A percentile compares a stretch with the other conserved stretches of the same genome.
Evolutionary conservation across 306 rosid genomes (phyloP).

Genomic region (Sphenostylis stenocarpa): DNA sequence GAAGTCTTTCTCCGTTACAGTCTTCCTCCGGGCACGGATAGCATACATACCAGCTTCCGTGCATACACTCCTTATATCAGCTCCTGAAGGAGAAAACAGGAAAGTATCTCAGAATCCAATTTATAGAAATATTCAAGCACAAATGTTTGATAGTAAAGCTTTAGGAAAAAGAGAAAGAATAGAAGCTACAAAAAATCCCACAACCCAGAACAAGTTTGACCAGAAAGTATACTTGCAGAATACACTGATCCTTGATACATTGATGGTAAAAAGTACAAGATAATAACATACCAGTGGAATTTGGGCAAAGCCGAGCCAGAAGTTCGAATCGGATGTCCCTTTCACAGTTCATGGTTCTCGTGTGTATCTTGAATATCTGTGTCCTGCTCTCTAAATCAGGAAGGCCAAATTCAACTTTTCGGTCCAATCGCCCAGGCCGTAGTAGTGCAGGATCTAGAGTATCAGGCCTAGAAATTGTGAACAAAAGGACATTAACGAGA

Average conservation of each 20-base stretch:
- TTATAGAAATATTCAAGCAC: not conserved
- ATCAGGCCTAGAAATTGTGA: conserved; percentile 74
- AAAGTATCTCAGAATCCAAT: conserved; percentile 25
- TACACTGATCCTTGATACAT: not conserved
- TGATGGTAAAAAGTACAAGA: not conserved
- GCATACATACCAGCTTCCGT: conserved; percentile 99
- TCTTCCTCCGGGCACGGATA: conserved; percentile 96
- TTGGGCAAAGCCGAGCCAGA: conserved; percentile 95
- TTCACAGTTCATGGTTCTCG: conserved; percentile 97
- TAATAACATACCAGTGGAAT: conserved; percentile 84
- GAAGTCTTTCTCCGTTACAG: conserved; percentile 96
- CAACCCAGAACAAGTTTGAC: not conserved
- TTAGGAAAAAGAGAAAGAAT: not conserved
- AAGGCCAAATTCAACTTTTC: conserved; percentile 98
- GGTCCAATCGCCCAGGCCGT: conserved; percentile 94
- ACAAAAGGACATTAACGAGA: conserved; percentile 7
- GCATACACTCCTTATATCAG: conserved; percentile 97
- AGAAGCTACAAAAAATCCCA: conserved; percentile 3
- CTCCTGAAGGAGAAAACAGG: conserved; percentile 54
- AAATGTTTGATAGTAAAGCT: not conserved
- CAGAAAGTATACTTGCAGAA: not conserved
- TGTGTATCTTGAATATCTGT: conserved; percentile 95
- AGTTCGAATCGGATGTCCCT: conserved; percentile 94
- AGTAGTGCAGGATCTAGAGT: conserved; percentile 95
- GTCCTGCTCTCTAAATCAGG: conserved; percentile 98